Base-by-base conservation (phyloP, 1,284 basidiomycete species). In the Ganoderma boninense region DNA sequence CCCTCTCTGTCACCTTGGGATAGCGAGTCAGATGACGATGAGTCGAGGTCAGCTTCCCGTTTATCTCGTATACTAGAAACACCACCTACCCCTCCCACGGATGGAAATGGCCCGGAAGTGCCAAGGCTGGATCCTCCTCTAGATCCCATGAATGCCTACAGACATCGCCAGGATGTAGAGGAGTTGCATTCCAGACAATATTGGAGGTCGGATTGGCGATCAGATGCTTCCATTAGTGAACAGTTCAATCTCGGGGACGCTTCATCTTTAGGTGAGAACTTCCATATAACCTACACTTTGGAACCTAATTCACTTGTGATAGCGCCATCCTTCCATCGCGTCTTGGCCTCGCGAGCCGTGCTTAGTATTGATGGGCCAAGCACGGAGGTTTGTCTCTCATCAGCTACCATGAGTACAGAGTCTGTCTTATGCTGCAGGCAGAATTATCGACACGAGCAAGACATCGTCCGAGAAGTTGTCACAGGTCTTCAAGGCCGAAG, bases 391-490 rank as follows among this genome's bases (percentile, higher is more conserved):
- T 16, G 69, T 54, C 44, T 10, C 14, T 11, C 20, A 44, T 62
- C 35, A 13, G 10, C 29, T 10, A 4, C 7, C 18, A 18, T 26
- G 26, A 35, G 14, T 18, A 43, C 16, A n/a, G 20, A 4, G n/a
- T n/a, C n/a, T n/a, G 49, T 49, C 20, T 59, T 0, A 54, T n/a
- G 4, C 11, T 13, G 10, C n/a, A 26, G 29, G 5, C 74, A 93
- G 90, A 87, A 79, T 79, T 91, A 91, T 69, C 91, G 94, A 42
- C 79, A 89, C 65, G 94, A 95, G 80, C 85, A 89, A 62, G 89
- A 94, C 72, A 89, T 89, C 46, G 89, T 93, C 13, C 87, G 93
- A 10, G 94, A 95, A 75, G 82, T 94, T 2, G 82, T 95, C 18
- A 91, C 93, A 77, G 87, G 87, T 29, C 80, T 95, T 4, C 92